These are phyloP conservation scores for Dactylellina cionopaga DNA, from an alignment of 2,329 filamentous ascomycete genomes.

Conservation along the genomic window DNA sequence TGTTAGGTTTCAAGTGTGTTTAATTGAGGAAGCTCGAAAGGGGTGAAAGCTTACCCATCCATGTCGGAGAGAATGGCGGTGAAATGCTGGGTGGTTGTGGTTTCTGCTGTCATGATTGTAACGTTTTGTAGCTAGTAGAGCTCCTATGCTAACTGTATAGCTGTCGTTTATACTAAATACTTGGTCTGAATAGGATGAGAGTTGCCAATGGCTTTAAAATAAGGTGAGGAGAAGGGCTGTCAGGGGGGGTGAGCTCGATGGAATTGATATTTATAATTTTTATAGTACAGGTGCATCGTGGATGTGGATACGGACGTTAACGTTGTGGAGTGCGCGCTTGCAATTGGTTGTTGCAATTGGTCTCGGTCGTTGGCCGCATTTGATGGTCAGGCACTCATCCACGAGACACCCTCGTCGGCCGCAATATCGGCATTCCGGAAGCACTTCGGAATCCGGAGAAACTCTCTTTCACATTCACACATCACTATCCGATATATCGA, in stretches of 20 bases:
- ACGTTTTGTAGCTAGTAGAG: neutral
- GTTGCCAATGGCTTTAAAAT: too few species aligned
- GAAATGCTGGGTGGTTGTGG: slow-evolving; percentile 29
- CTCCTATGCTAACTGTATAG: too few species aligned
- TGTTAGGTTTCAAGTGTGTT: neutral
- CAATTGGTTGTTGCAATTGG: too few species aligned
- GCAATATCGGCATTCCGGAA: slow-evolving; percentile 5
- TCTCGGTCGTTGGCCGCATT: neutral
- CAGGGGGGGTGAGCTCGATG: too few species aligned
- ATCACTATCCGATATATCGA: neutral
- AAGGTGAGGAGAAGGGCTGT: too few species aligned
- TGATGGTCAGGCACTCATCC: neutral
- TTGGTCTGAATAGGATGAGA: too few species aligned
- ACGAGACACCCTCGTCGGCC: neutral
- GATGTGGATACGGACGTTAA: too few species aligned
- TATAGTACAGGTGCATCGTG: too few species aligned
- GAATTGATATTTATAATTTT: too few species aligned
- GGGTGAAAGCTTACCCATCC: slow-evolving; percentile 32
- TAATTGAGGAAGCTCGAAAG: neutral
- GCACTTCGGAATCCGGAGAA: slow-evolving; percentile 26
- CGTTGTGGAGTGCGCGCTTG: too few species aligned
- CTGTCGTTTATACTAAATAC: too few species aligned
- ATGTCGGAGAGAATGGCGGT: slow-evolving; percentile 52
- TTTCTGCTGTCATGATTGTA: slow-evolving; percentile 23
- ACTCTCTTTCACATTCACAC: slow-evolving; percentile 15